These are phyloP conservation scores for Westerdykella aurantiaca DNA, from an alignment of 2,329 filamentous ascomycete species.

Conservation along the genomic window DNA sequence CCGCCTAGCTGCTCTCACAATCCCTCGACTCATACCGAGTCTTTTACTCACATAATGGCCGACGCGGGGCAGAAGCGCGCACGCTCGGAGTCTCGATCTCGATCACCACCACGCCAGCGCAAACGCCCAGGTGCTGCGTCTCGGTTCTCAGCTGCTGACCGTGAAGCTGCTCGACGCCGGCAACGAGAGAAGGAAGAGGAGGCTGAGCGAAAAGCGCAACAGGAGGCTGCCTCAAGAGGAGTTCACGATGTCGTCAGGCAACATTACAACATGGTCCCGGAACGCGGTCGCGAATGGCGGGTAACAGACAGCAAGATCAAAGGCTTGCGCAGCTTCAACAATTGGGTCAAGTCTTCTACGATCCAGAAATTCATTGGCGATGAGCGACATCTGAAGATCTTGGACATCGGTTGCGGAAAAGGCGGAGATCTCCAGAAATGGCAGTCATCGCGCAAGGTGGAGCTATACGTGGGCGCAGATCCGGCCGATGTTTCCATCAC, in stretches of 20 bases:
- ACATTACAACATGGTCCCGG: slow-evolving; percentile 93
- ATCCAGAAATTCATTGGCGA: slow-evolving; percentile 78
- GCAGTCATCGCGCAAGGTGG: slow-evolving; percentile 85
- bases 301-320: slow-evolving; percentile 93
- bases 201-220: slow-evolving; percentile 45
- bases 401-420: slow-evolving; percentile 96
- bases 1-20: no score
- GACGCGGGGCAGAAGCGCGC: slow-evolving; percentile 20
- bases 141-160: slow-evolving; percentile 62
- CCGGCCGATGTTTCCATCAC: slow-evolving; percentile 88
- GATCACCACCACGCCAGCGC: slow-evolving; percentile 53
- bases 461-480: slow-evolving; percentile 89
- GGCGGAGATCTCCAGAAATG: slow-evolving; percentile 93
- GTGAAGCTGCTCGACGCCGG: slow-evolving; percentile 59
- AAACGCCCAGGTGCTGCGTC: slow-evolving; percentile 52
- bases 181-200: slow-evolving; percentile 39
- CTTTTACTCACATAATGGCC: slow-evolving; percentile 12
- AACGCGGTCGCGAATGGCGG: slow-evolving; percentile 90
- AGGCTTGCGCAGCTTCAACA: slow-evolving; percentile 90
- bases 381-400: slow-evolving; percentile 61
- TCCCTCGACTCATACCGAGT: no score
- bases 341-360: slow-evolving; percentile 96
- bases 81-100: slow-evolving; percentile 30
- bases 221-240: slow-evolving; percentile 45
- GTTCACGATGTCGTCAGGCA: slow-evolving; percentile 82